Percentiles rank a stretch among this genome's conserved stretches.
phyloP scores from a whole-genome alignment of 2,329 filamentous ascomycete species.

The Colletotrichum costaricense region DNA sequence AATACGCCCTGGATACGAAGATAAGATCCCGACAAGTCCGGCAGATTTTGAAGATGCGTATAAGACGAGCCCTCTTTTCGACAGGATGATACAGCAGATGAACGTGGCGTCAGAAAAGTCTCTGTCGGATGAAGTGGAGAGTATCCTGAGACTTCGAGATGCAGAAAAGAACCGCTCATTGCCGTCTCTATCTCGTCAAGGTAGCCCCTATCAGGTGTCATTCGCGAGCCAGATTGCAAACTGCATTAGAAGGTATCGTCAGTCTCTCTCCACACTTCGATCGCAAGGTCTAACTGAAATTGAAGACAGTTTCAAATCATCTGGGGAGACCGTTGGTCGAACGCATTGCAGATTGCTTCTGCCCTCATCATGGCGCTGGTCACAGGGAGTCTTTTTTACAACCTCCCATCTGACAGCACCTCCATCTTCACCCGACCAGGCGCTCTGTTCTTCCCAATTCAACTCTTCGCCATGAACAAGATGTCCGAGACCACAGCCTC shows the following conservation, averaged over 20 bases:
- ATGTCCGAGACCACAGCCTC: slow-evolving; percentile 63
- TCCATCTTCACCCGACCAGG: slow-evolving; percentile 66
- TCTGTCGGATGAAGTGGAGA: background rate
- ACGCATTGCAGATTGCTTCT: slow-evolving; percentile 55
- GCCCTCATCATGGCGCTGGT: slow-evolving; percentile 69
- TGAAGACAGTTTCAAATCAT: slow-evolving; percentile 64
- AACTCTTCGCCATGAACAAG: slow-evolving; percentile 68
- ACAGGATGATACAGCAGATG: slow-evolving; percentile 53
- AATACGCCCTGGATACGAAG: slow-evolving; percentile 74
- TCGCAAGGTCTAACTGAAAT: slow-evolving; percentile 55
- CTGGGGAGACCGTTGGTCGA: slow-evolving; percentile 61
- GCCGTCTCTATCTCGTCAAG: background rate
- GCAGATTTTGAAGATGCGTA: slow-evolving; percentile 66
- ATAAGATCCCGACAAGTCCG: slow-evolving; percentile 74
- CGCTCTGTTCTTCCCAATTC: slow-evolving; percentile 68
- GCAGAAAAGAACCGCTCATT: background rate
- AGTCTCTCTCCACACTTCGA: slow-evolving; percentile 47
- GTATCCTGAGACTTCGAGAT: background rate
- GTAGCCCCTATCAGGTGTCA: background rate
- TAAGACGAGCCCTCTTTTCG: slow-evolving; percentile 49
- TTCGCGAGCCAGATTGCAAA: background rate
- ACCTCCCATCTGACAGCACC: slow-evolving; percentile 57
- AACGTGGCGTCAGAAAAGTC: background rate
- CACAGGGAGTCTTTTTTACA: slow-evolving; percentile 70
- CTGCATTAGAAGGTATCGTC: background rate